These are phyloP conservation scores for Pecoramyces ruminantium DNA, from an alignment of 192 early-diverging fungal species.

Conservation along the genomic window DNA sequence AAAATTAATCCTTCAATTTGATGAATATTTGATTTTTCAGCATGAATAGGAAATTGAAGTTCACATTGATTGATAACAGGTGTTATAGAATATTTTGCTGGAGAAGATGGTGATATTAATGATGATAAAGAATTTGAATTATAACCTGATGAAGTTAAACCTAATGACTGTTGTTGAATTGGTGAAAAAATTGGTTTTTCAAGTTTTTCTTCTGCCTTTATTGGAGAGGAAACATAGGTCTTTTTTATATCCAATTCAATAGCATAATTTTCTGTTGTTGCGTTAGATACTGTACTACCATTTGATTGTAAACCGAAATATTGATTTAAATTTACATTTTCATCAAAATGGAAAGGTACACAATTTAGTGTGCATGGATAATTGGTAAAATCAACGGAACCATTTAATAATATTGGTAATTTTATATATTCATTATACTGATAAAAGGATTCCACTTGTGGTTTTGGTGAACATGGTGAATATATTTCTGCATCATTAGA, in stretches of 20 bases:
- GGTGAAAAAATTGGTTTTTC: background rate
- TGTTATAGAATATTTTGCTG: background rate
- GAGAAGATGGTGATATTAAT: background rate
- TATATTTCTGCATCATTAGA: background rate
- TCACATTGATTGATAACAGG: background rate
- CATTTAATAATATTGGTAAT: background rate
- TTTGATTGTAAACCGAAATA: background rate
- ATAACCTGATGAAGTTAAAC: background rate
- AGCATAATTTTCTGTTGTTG: background rate
- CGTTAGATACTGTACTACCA: background rate
- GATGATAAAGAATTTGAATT: background rate
- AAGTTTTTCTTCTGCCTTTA: background rate
- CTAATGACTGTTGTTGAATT: background rate
- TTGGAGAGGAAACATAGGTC: background rate
- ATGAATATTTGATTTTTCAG: background rate
- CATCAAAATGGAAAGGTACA: background rate
- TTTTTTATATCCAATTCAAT: background rate
- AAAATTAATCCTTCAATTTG: background rate
- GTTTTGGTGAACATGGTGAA: background rate
- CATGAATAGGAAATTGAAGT: background rate
- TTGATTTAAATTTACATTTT: background rate
- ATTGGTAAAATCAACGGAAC: background rate
- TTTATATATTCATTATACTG: background rate
- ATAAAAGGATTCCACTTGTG: background rate
- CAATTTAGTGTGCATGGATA: background rate